Conservation (phyloP, 768 basidiomycete species). For the Tylopilus rubrobrunneus region DNA sequence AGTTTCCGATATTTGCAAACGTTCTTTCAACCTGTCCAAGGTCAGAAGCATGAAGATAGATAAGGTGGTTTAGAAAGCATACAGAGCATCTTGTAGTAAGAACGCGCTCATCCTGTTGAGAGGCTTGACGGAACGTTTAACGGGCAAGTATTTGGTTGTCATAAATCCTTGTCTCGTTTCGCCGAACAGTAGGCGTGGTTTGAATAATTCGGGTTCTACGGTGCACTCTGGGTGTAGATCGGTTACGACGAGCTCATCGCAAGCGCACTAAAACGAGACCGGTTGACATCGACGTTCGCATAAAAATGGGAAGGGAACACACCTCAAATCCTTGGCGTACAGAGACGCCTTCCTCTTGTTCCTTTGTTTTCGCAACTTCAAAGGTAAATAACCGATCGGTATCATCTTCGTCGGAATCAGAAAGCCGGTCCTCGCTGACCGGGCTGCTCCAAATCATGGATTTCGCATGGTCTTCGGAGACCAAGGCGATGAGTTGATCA, state of each 20-base stretch:
- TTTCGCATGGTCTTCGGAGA: conserved; percentile 45
- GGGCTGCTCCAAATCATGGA: conserved; percentile 43
- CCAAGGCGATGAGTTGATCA: conserved; percentile 48
- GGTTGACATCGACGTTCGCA: not conserved
- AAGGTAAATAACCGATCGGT: conserved; percentile 52
- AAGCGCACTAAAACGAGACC: conserved; percentile 7
- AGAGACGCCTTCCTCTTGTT: conserved; percentile 51
- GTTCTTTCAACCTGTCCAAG: conserved; percentile 21
- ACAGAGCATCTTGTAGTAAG: conserved; percentile 26
- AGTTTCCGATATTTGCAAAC: conserved; percentile 22
- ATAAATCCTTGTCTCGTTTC: conserved; percentile 42
- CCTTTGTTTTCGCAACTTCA: conserved; percentile 51
- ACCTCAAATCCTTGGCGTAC: conserved; percentile 46
- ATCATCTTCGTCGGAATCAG: conserved; percentile 35
- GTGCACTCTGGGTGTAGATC: conserved; percentile 20
- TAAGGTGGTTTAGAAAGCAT: not conserved
- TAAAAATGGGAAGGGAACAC: not conserved
- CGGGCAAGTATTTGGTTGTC: conserved; percentile 26
- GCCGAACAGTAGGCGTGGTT: conserved; percentile 36
- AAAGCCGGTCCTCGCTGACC: conserved; percentile 20
- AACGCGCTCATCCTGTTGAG: conserved; percentile 8
- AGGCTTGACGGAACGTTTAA: conserved; percentile 8
- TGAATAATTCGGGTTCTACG: conserved; percentile 20
- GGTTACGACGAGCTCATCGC: conserved; percentile 15
- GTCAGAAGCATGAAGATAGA: not conserved